Conservation (phyloP, 305 asterid species). For the Ruellia speciosa region DNA sequence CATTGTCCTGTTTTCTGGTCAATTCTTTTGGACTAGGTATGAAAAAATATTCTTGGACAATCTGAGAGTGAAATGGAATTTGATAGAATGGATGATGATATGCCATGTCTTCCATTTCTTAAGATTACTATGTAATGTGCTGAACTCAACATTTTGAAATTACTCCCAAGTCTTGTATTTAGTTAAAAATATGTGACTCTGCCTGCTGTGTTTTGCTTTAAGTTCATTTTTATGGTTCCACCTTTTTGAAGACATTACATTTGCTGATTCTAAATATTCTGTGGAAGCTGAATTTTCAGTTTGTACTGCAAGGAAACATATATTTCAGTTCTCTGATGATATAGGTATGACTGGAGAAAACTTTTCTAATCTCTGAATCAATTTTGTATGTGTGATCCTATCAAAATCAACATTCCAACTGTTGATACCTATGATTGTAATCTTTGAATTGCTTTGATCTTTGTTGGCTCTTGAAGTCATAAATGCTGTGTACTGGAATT, state of each 20-base stretch:
- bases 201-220: neutral
- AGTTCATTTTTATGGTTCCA: conserved; percentile 1
- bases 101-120: neutral
- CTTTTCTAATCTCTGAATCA: conserved; percentile 4
- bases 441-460: neutral
- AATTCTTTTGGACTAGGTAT: too few species aligned
- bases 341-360: conserved; percentile 8
- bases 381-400: conserved; percentile 1
- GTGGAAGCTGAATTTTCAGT: conserved; percentile 14
- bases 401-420: neutral
- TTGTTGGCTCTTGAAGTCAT: conserved; percentile 17
- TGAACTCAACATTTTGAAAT: too few species aligned
- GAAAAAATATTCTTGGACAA: too few species aligned
- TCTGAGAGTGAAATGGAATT: too few species aligned
- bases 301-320: conserved; percentile 11
- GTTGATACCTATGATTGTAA: neutral
- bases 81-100: too few species aligned
- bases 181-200: neutral
- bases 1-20: too few species aligned
- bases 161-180: too few species aligned
- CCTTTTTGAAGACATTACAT: conserved; percentile 3
- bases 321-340: conserved; percentile 14
- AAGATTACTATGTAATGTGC: too few species aligned
- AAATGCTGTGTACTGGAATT: neutral
- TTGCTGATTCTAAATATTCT: conserved; percentile 10